A percentile compares a stretch with the other conserved stretches of the same genome.
These are phyloP conservation scores for Alternaria atra DNA, from an alignment of 2,329 filamentous ascomycete genomes.

Conservation along the genomic window DNA sequence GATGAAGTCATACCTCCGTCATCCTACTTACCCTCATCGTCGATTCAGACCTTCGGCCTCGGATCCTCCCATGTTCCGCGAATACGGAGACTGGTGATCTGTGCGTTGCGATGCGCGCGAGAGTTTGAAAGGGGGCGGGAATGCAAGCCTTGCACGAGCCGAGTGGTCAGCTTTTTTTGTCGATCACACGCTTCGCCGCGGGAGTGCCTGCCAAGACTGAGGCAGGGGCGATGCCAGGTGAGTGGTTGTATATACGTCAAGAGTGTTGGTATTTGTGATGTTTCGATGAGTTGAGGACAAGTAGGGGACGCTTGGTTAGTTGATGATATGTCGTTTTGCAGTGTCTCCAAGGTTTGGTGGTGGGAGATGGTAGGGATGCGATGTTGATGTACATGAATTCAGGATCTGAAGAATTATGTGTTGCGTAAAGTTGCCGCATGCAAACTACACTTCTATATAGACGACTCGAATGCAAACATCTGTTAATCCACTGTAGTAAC, in stretches of 20 bases:
- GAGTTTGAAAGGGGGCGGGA: conserved; percentile 14
- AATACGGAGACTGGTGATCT: background rate
- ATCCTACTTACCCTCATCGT: background rate
- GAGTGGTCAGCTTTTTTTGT: conserved; percentile 8
- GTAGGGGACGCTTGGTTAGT: background rate
- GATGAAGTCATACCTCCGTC: background rate
- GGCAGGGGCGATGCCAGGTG: background rate
- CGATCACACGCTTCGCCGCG: conserved; percentile 9
- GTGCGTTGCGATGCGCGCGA: background rate
- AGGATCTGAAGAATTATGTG: background rate
- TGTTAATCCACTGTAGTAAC: background rate
- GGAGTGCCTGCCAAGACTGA: conserved; percentile 25
- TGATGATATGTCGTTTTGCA: background rate
- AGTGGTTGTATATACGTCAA: background rate
- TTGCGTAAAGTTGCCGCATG: background rate
- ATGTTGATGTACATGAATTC: background rate
- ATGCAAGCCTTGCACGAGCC: conserved; percentile 5
- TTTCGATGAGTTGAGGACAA: background rate
- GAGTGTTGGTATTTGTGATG: background rate
- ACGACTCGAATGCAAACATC: background rate
- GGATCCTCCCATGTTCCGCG: conserved; percentile 1
- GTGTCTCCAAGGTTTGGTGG: background rate
- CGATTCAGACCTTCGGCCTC: conserved; percentile 1
- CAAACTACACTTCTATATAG: background rate
- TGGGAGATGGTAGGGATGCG: background rate